These are phyloP conservation scores for Cyclotella atomus DNA, from an alignment of 108 stramenopile species.

Conservation along the genomic window DNA sequence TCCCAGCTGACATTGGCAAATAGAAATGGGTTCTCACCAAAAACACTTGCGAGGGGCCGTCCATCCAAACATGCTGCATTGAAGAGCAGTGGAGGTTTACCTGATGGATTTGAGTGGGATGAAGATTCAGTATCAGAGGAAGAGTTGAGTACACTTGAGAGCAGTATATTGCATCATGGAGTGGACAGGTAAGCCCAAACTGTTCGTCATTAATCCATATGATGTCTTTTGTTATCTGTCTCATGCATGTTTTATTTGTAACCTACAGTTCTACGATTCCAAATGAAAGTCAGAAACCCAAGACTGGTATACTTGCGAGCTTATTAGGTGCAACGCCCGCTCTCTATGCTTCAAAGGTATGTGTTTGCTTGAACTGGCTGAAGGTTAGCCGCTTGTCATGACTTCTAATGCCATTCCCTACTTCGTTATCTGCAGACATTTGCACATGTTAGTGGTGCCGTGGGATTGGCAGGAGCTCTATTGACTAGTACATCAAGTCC, in stretches of 20 bases:
- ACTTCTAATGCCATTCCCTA: background rate
- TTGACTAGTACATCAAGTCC: background rate
- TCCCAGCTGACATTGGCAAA: background rate
- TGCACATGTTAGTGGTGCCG: background rate
- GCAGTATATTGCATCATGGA: no score
- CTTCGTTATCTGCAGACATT: background rate
- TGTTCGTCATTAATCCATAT: background rate
- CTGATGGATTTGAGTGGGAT: no score
- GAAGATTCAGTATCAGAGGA: no score
- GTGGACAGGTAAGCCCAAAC: no score
- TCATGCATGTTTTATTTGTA: background rate
- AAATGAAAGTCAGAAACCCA: background rate
- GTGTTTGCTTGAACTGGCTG: background rate
- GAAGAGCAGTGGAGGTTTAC: no score
- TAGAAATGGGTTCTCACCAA: background rate
- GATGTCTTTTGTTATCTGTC: background rate
- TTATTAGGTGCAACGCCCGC: conserved; percentile 5
- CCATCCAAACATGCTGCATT: background rate
- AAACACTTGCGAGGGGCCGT: background rate
- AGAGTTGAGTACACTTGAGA: no score
- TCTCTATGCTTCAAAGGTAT: conserved; percentile 6
- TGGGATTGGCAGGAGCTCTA: conserved; percentile 10
- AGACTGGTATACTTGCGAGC: background rate
- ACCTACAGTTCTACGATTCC: background rate
- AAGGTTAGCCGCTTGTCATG: background rate